A percentile compares a stretch with the other conserved stretches of the same genome.
These are phyloP conservation scores for Ustilago loliicola DNA, from an alignment of 1,284 basidiomycete species.

Conservation along the genomic window DNA sequence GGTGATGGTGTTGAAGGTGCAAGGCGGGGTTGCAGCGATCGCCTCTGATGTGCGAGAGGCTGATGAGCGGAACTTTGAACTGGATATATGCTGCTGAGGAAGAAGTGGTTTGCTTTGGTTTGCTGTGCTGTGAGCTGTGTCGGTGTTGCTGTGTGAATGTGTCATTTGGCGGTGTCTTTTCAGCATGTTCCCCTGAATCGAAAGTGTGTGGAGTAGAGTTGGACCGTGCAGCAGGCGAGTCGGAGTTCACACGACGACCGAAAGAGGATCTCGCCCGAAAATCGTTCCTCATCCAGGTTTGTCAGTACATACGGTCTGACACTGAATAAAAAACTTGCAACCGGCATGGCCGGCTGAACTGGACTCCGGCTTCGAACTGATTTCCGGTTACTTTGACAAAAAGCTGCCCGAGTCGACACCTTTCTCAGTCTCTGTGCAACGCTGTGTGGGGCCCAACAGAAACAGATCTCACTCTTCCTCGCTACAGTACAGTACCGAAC, in stretches of 20 bases:
- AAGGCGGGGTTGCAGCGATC: too few relatives aligned
- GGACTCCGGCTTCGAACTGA: slow-evolving; percentile 5
- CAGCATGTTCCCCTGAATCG: neutral
- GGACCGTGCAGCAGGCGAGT: slow-evolving; percentile 18
- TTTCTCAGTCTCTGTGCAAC: neutral
- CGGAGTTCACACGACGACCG: neutral
- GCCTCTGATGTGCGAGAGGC: too few relatives aligned
- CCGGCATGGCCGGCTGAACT: slow-evolving; percentile 10
- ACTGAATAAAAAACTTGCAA: neutral
- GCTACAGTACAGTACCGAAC: too few relatives aligned
- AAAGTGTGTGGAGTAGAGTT: slow-evolving; percentile 27
- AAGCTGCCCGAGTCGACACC: neutral
- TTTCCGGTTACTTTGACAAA: slow-evolving; percentile 17
- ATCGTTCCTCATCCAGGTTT: neutral
- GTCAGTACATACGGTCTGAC: neutral
- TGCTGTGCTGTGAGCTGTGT: neutral
- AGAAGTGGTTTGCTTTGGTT: neutral
- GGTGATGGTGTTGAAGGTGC: slow-evolving; percentile 4
- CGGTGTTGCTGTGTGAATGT: neutral
- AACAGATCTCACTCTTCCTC: neutral
- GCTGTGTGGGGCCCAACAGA: neutral
- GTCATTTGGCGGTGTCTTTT: neutral
- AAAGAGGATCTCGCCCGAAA: slow-evolving; percentile 8
- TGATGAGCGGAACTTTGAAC: neutral
- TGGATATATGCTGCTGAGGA: neutral